Percentiles rank a stretch among this genome's conserved stretches.
Evolutionary conservation across 83 land plant genomes (phyloP).

Genomic region (Isoetes engelmannii): DNA sequence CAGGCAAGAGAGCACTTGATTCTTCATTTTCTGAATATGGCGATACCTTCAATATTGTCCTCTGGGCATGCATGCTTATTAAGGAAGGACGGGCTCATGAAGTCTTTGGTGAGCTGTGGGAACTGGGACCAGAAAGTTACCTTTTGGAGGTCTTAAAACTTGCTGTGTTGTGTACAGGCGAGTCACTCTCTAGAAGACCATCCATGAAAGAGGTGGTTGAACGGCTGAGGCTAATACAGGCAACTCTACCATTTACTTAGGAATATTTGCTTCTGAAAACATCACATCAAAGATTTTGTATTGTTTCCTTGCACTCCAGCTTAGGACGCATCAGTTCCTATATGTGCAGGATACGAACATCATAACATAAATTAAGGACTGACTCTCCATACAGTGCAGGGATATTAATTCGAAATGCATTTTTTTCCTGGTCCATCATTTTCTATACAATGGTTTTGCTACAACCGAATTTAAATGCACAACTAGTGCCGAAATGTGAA

Average conservation of each 20-base stretch:
- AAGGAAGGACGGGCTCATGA: slow-evolving; percentile 26
- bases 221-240: slow-evolving; percentile 20
- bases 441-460: too few species aligned
- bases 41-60: slow-evolving; percentile 32
- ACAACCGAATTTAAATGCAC: too few species aligned
- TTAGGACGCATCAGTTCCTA: too few species aligned
- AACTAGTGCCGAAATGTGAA: too few species aligned
- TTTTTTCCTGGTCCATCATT: too few species aligned
- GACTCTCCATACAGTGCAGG: too few species aligned
- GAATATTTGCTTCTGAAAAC: too few species aligned
- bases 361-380: too few species aligned
- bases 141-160: slow-evolving; percentile 28
- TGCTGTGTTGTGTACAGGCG: slow-evolving; percentile 31
- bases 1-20: slow-evolving; percentile 32
- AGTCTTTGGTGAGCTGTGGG: slow-evolving; percentile 30
- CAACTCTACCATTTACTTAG: slow-evolving; percentile 1
- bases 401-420: too few species aligned
- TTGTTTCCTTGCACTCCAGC: too few species aligned
- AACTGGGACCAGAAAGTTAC: slow-evolving; percentile 28
- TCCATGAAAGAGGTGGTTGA: slow-evolving; percentile 31
- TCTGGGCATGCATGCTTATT: slow-evolving; percentile 30
- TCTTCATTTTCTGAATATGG: slow-evolving; percentile 24
- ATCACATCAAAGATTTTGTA: too few species aligned
- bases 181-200: slow-evolving; percentile 28
- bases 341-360: too few species aligned